phyloP scores from a whole-genome alignment of 2,329 filamentous ascomycete species.

The Alternaria panax region DNA sequence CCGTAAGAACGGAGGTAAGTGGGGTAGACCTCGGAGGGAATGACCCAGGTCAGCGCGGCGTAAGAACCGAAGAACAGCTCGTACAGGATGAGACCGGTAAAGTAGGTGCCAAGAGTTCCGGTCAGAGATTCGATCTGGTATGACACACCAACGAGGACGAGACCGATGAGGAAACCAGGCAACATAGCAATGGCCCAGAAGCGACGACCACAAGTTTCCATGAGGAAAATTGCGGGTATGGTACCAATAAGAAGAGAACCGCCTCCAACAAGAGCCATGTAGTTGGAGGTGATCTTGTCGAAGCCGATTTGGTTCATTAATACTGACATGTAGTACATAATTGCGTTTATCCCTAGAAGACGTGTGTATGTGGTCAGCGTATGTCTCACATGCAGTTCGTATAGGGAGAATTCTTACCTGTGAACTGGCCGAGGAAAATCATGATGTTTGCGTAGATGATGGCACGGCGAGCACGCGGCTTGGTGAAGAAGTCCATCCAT shows the following conservation, averaged over 20 bases:
- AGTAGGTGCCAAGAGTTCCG: constrained; percentile 65
- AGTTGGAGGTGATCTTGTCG: constrained; percentile 66
- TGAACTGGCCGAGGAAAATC: constrained; percentile 77
- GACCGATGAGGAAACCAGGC: constrained; percentile 73
- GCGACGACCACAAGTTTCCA: constrained; percentile 75
- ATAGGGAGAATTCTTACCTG: constrained; percentile 62
- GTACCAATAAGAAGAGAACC: constrained; percentile 72
- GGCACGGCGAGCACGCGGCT: constrained; percentile 65
- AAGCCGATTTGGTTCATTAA: constrained; percentile 75
- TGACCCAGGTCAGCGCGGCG: constrained; percentile 46
- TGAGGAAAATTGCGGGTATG: constrained; percentile 72
- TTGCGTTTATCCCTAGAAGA: too few relatives aligned
- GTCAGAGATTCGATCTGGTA: constrained; percentile 63
- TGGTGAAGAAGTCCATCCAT: constrained; percentile 78
- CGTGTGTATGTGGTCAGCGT: too few relatives aligned
- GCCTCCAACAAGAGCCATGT: constrained; percentile 75
- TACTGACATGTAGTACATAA: constrained; percentile 73
- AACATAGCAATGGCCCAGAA: constrained; percentile 79
- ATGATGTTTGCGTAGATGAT: constrained; percentile 73
- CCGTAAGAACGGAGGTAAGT: constrained; percentile 76
- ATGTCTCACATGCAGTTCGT: too few relatives aligned
- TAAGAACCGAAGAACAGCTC: constrained; percentile 49
- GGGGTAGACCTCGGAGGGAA: constrained; percentile 73
- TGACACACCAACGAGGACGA: constrained; percentile 70
- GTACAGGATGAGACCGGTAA: constrained; percentile 66